Conservation (phyloP, 441 rosid genomes). For the Metrosideros polymorpha region DNA sequence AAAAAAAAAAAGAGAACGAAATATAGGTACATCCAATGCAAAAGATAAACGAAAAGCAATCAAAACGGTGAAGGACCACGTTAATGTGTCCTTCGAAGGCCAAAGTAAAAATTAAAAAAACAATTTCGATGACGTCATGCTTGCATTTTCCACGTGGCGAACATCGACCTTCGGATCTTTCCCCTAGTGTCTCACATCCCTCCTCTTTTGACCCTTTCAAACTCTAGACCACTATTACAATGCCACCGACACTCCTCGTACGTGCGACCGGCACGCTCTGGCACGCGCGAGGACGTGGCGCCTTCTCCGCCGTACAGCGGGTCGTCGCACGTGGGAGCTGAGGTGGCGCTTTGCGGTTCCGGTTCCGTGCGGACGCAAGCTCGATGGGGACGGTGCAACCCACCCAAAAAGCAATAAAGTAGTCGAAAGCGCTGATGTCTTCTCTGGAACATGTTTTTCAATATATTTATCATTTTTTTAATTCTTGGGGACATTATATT, state of each 20-base stretch:
- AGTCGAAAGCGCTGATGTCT: neutral
- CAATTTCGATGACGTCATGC: constrained; percentile 4
- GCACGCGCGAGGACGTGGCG: constrained; percentile 6
- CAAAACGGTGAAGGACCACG: neutral
- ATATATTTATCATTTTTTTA: neutral
- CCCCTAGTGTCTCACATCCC: neutral
- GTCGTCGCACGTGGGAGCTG: constrained; percentile 19
- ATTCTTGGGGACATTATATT: neutral
- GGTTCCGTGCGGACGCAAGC: constrained; percentile 5
- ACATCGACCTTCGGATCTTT: neutral
- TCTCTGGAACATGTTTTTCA: neutral
- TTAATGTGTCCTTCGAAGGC: neutral
- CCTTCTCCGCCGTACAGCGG: neutral
- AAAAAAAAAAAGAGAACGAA: no score
- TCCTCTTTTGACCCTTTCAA: neutral
- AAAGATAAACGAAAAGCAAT: neutral
- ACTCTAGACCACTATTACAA: neutral
- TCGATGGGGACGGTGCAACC: constrained; percentile 24
- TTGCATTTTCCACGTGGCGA: constrained; percentile 6
- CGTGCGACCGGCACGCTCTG: constrained; percentile 12
- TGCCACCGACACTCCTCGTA: constrained; percentile 53
- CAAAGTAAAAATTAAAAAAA: neutral
- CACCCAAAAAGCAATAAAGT: neutral
- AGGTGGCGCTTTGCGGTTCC: neutral
- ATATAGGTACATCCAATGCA: no score